Evolutionary conservation across 495 filamentous ascomycete genomes (phyloP), one percentile per base, ranked within the genome.

Genomic region (Neurospora tetraspora): DNA sequence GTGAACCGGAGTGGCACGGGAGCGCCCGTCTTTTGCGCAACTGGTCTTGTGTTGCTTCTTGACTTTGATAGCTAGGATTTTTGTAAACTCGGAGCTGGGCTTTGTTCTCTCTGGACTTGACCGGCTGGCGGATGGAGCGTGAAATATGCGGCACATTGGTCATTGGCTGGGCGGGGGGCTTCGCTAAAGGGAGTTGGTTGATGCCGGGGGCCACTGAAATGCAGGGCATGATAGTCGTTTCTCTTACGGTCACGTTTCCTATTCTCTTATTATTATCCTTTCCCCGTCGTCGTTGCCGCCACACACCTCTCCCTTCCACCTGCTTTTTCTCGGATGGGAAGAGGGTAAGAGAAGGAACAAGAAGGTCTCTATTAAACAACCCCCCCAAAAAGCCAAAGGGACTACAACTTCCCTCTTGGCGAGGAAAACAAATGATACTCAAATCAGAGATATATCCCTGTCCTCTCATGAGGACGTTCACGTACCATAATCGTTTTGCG

Each of bases 141-240:
- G 72, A 18, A 36, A 69, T 74, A 76, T 74, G 71, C 75, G 59
- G 72, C 74, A 77, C 74, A 73, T 72, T 73, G 71, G 71, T 76
- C 72, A 73, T 65, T 73, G 76, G 71, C 71, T 70, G 75, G 71
- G 73, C 65, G 70, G 71, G 75, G 75, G 73, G 74, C 47, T 71
- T 73, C 76, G 73, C 70, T 78, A 65, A 79, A 53, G 79, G 79
- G 77, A 80, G 78, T 80, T 79, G 74, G 74, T 79, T 79, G 79
- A 73, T 73, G 76, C 36, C 11, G 71, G 73, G 71, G 71, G 75
- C 71, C 73, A 76, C 70, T 78, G 80, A 80, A 81, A 81, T 79
- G 80, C 80, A 78, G 78, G 78, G 75, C 80, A 81, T 78, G 79
- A 75, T 77, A 72, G 71, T 70, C 72, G 70, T 65, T 71, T 65